Evolutionary conservation across 192 early-diverging fungal genomes (phyloP), one percentile per base, ranked within the genome.

Genomic region (Coemansia sp.): DNA sequence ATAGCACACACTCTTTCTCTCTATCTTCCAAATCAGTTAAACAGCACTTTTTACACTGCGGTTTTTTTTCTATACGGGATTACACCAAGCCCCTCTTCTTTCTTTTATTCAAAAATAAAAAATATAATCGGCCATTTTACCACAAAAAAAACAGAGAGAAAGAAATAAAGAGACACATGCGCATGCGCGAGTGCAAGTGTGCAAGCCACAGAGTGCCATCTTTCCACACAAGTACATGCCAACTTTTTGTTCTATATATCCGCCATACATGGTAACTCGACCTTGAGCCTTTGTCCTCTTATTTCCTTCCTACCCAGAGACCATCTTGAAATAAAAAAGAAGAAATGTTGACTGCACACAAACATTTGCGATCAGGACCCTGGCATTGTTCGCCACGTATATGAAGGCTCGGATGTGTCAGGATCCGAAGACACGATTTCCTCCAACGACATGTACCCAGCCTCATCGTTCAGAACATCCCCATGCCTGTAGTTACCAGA

Each of bases 391-490:
- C 22, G 46, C 54, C 62, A 66, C 17, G 37, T 9, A 13, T 49
- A 44, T 7, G 45, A 45, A 1, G 55, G 19, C 32, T 71, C 67
- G 0, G 67, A 64, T 15, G 57, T 60, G 10, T 64, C 62, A 0
- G 56, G 37, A 24, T 72, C 61, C 0, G 69, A 72, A 6, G 69
- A 60, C 17, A 72, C 53, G 4, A 72, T 64, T 9, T 72, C 61
- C 25, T 64, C 61, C 5, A 72, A 41, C 9, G 53, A 60, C 53
- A 65, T 38, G 56, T 72, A 60, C 4, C 58, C 61, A 17, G 43
- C 44, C 5, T 40, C 14, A 4, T 50, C 35, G 24, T 47, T 38
- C 27, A n/a, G n/a, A n/a, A n/a, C n/a, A n/a, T n/a, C n/a, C n/a
- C n/a, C n/a, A n/a, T n/a, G n/a, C n/a, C n/a, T n/a, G n/a, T n/a